Percentiles rank a stretch among this genome's conserved stretches.
Conservation (phyloP, 1,284 basidiomycete genomes). For the Apiotrichum sp. region DNA sequence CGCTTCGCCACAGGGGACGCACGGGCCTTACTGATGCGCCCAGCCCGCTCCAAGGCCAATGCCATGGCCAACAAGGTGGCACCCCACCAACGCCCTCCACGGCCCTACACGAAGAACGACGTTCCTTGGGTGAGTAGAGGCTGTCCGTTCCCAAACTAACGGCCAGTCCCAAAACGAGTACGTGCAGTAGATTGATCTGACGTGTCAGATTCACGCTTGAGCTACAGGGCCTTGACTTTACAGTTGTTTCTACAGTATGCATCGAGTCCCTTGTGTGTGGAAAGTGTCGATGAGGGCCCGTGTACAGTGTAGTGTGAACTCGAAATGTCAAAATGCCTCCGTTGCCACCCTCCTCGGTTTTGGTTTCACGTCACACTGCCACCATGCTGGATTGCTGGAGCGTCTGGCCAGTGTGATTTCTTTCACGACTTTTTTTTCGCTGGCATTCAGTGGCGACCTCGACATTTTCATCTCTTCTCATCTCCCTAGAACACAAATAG, state of each 20-base stretch:
- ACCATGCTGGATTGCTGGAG: too few species aligned
- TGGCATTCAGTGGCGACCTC: too few species aligned
- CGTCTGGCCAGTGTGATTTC: too few species aligned
- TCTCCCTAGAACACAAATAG: not conserved
- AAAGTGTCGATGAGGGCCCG: too few species aligned
- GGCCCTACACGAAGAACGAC: constrained; percentile 31
- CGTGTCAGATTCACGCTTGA: not conserved
- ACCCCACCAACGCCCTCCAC: constrained; percentile 37
- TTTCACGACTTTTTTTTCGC: not conserved
- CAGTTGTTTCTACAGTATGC: too few species aligned
- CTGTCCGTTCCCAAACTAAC: not conserved
- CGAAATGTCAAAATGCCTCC: too few species aligned
- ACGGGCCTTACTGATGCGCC: not conserved
- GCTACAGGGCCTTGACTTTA: too few species aligned
- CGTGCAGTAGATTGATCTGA: not conserved
- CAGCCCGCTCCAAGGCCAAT: constrained; percentile 27
- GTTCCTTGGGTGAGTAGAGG: constrained; percentile 37
- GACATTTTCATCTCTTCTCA: too few species aligned
- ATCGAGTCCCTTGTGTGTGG: too few species aligned
- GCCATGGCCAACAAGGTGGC: constrained; percentile 33
- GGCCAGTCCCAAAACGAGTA: constrained; percentile 12
- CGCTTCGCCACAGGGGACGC: not conserved
- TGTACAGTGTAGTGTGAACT: too few species aligned
- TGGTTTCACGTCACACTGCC: constrained; percentile 8
- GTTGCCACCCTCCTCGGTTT: not conserved